These are phyloP conservation scores for Calocera cornea DNA, from an alignment of 768 basidiomycete species.

Conservation along the genomic window DNA sequence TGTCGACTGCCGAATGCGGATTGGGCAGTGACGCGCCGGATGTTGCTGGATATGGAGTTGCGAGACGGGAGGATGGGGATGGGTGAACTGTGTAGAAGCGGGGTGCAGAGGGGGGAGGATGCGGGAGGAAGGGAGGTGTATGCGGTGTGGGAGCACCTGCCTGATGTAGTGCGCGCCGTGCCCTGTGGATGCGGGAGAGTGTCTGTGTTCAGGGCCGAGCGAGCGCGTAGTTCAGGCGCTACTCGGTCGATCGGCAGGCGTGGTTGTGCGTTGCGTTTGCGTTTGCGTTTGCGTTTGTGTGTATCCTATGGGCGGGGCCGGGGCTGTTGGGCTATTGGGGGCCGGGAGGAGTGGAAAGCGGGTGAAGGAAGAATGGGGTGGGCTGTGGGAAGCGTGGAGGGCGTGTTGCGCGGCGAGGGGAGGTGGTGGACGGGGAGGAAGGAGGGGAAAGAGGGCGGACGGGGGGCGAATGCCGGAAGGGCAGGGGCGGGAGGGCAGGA, in stretches of 20 bases:
- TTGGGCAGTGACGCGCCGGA: neutral
- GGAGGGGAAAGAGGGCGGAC: neutral
- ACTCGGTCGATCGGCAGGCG: neutral
- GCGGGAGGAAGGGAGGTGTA: constrained; percentile 2
- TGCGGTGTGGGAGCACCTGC: neutral
- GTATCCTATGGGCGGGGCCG: neutral
- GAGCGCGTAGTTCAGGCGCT: neutral
- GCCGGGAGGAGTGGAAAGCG: neutral
- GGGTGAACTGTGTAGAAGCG: neutral
- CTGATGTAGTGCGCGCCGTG: neutral
- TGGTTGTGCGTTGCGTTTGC: neutral
- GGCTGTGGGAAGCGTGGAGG: neutral
- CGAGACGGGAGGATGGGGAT: neutral
- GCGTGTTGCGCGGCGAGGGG: neutral
- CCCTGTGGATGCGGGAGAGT: neutral
- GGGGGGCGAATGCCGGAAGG: neutral
- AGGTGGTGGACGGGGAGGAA: neutral
- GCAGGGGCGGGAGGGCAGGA: neutral
- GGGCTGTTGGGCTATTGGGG: neutral
- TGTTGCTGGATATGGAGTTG: neutral
- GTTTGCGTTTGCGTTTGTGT: no score
- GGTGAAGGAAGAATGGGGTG: neutral
- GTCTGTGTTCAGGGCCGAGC: neutral
- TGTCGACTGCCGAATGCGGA: neutral
- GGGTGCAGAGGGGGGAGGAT: neutral